Base-by-base conservation (phyloP, 176 grass and related monocot genomes). In the Musa troglodytarum region DNA sequence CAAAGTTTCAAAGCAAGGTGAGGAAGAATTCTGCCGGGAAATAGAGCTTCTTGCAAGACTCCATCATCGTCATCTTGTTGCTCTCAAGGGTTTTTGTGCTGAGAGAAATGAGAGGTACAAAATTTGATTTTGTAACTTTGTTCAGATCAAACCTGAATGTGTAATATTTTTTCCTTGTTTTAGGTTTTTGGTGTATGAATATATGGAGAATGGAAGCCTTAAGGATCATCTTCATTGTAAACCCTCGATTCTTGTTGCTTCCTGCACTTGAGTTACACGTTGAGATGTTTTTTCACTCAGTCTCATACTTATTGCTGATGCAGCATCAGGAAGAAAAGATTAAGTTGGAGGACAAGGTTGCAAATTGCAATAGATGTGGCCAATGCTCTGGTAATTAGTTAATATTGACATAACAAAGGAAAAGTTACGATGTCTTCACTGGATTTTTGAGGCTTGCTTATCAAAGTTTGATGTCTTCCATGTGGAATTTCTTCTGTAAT, bases 11-110 rank as follows among this genome's bases (percentile, higher is more conserved):
- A 94, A 86, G 72, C 88, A 99, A 79, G 95, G 90, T 0, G 95
- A 99, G 84, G 95, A 99, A 84, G 95, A 99, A 52, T 99, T 99
- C 76, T 94, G 90, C 55, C 64, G 81, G 62, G 95, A 99, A 87
- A 99, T 99, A 74, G 95, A 99, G 77, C 88, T 99, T 63, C 83
- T 99, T n/a, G 88, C 95, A 79, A 93, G 95, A 76, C 78, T 99
- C 67, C 95, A 99, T 57, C 95, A 99, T 82, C 95, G 95, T n/a
- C 90, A 99, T 88, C 95, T 99, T 68, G 95, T 99, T 65, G 84
- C 81, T 61, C 86, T 99, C 3, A 99, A 94, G 76, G 95, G 95
- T 49, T 94, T 94, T 26, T 99, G 95, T 65, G 86, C 91, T 53
- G 88, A 94, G 84, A 90, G 81, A 76, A 90, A 85, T 74, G 90